A percentile compares a stretch with the other conserved stretches of the same genome.
Conservation (phyloP, 352 stramenopile genomes). For the Pythium brassicae region DNA sequence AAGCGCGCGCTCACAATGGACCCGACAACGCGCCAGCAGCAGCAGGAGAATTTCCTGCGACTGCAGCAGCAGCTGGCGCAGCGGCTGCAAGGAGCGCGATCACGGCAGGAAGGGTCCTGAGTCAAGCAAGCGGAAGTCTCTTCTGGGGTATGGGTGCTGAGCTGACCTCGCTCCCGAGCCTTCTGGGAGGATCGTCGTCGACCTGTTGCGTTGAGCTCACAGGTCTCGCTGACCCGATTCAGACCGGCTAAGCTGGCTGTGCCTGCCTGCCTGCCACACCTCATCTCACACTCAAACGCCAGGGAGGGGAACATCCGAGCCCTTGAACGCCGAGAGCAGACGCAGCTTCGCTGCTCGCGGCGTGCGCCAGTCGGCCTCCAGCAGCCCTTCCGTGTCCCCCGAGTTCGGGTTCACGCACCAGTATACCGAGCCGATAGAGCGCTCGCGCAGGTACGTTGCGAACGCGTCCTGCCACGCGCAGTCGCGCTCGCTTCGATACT, state of each 20-base stretch:
- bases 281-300: too few species aligned
- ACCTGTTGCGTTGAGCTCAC: too few species aligned
- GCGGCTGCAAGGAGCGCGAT: too few species aligned
- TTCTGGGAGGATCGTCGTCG: too few species aligned
- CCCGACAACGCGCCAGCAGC: slow-evolving; percentile 6
- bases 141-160: too few species aligned
- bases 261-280: too few species aligned
- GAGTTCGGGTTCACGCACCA: slow-evolving; percentile 71
- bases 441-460: slow-evolving; percentile 25
- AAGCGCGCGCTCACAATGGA: slow-evolving; percentile 13
- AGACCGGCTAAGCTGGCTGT: too few species aligned
- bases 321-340: slow-evolving; percentile 36
- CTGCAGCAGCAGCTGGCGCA: slow-evolving; percentile 38
- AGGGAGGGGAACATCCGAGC: slow-evolving; percentile 23
- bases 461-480: slow-evolving; percentile 46
- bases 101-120: not conserved
- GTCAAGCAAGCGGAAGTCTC: not conserved
- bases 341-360: slow-evolving; percentile 36
- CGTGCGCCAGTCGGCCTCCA: slow-evolving; percentile 54
- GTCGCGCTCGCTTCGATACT: slow-evolving; percentile 28
- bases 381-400: slow-evolving; percentile 50
- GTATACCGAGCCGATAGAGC: slow-evolving; percentile 40
- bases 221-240: too few species aligned
- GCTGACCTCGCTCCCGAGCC: too few species aligned
- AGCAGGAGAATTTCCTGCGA: slow-evolving; percentile 3